phyloP scores from a whole-genome alignment of 2,329 filamentous ascomycete genomes.

The Endoconidiophora polonica region DNA sequence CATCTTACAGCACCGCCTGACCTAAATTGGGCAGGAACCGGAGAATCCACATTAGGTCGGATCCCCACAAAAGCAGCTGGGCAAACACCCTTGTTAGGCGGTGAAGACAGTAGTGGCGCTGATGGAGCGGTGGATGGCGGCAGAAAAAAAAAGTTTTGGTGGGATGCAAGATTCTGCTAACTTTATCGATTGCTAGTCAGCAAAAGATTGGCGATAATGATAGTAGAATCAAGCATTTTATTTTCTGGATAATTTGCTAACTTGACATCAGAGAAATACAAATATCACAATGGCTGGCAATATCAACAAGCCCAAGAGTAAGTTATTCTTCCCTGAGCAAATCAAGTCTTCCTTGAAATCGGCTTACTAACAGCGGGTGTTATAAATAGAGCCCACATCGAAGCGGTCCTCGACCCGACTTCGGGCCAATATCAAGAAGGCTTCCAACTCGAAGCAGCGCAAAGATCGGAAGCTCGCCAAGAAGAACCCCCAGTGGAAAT shows the following conservation, averaged over 20 bases:
- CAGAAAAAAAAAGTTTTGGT: slow-evolving; percentile 14
- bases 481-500: slow-evolving; percentile 95
- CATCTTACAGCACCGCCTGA: slow-evolving; percentile 1
- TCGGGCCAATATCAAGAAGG: slow-evolving; percentile 91
- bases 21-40: background rate
- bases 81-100: slow-evolving; percentile 1
- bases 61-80: background rate
- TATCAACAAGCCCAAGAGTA: slow-evolving; percentile 39
- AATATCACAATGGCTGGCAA: slow-evolving; percentile 31
- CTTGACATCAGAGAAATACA: background rate
- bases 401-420: slow-evolving; percentile 83
- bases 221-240: background rate
- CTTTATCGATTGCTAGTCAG: background rate
- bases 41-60: slow-evolving; percentile 4
- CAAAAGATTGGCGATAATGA: background rate
- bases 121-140: slow-evolving; percentile 9
- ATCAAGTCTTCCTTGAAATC: background rate
- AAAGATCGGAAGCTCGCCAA: slow-evolving; percentile 81
- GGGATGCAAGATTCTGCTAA: slow-evolving; percentile 4
- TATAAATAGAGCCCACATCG: slow-evolving; percentile 63
- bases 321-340: slow-evolving; percentile 15
- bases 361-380: background rate
- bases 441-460: slow-evolving; percentile 73
- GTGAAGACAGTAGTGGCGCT: slow-evolving; percentile 4
- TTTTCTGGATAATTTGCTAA: background rate